Conservation (phyloP, 108 stramenopile genomes). For the Conticribra weissflogii region DNA sequence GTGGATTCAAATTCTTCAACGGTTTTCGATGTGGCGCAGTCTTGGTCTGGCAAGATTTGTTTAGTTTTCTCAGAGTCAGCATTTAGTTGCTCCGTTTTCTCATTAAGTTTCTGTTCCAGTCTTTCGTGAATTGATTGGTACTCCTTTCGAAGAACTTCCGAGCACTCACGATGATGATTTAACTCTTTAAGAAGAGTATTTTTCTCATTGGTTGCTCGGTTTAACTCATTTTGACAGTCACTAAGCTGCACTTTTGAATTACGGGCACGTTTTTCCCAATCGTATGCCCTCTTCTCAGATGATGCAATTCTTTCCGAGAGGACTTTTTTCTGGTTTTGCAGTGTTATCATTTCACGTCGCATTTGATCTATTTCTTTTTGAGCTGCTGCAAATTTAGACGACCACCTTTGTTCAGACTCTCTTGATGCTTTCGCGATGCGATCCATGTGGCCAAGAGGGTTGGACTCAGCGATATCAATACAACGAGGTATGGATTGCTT, state of each 20-base stretch:
- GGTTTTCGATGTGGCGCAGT: neutral
- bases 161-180: neutral
- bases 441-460: constrained; percentile 13
- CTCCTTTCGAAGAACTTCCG: neutral
- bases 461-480: neutral
- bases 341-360: neutral
- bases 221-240: constrained; percentile 5
- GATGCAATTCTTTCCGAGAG: neutral
- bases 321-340: neutral
- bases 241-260: constrained; percentile 1
- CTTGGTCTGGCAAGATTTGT: neutral
- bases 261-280: constrained; percentile 1
- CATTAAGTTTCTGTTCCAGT: constrained; percentile 8
- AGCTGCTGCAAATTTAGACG: neutral
- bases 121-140: constrained; percentile 1
- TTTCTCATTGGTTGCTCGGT: constrained; percentile 7
- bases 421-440: constrained; percentile 15
- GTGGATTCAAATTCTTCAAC: neutral
- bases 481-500: neutral
- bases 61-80: neutral
- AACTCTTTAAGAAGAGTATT: neutral
- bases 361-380: constrained; percentile 14
- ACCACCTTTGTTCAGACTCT: constrained; percentile 24
- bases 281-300: neutral
- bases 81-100: constrained; percentile 1